Percentiles rank a stretch among this genome's conserved stretches.
These are phyloP conservation scores for Leucogyrophana mollusca DNA, from an alignment of 768 basidiomycete species.

Conservation along the genomic window DNA sequence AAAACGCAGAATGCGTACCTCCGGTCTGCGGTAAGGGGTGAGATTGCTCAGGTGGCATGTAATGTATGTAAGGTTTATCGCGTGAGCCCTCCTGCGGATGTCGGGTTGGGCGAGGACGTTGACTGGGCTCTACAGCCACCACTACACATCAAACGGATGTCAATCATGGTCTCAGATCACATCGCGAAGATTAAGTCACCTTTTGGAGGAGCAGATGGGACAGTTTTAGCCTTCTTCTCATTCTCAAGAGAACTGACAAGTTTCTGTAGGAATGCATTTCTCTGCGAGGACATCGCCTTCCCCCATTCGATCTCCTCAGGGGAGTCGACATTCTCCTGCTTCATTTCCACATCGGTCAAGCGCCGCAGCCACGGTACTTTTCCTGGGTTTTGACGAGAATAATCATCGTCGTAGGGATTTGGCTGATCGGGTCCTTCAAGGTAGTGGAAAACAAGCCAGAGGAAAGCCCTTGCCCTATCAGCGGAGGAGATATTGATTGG, in stretches of 20 bases:
- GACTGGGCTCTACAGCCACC: constrained; percentile 15
- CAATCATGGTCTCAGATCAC: not conserved
- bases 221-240: constrained; percentile 47
- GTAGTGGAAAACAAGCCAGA: constrained; percentile 84
- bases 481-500: constrained; percentile 69
- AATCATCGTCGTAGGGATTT: constrained; percentile 79
- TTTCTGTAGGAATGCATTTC: constrained; percentile 70
- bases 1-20: constrained; percentile 15
- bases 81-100: constrained; percentile 20
- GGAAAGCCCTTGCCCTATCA: constrained; percentile 75
- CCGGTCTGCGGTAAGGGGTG: constrained; percentile 9
- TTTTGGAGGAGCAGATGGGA: constrained; percentile 27
- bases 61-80: constrained; percentile 34
- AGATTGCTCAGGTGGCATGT: constrained; percentile 27
- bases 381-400: constrained; percentile 52
- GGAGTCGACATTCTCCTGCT: constrained; percentile 75
- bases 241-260: constrained; percentile 56
- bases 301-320: constrained; percentile 79
- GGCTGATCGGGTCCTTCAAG: constrained; percentile 59
- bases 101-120: constrained; percentile 24
- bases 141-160: constrained; percentile 15
- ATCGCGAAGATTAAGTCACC: constrained; percentile 18
- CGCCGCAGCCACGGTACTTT: constrained; percentile 64
- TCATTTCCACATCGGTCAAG: constrained; percentile 53
- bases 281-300: constrained; percentile 64